Conservation (phyloP, 1,284 basidiomycete genomes). For the Pseudozyma tsukubaensis region DNA sequence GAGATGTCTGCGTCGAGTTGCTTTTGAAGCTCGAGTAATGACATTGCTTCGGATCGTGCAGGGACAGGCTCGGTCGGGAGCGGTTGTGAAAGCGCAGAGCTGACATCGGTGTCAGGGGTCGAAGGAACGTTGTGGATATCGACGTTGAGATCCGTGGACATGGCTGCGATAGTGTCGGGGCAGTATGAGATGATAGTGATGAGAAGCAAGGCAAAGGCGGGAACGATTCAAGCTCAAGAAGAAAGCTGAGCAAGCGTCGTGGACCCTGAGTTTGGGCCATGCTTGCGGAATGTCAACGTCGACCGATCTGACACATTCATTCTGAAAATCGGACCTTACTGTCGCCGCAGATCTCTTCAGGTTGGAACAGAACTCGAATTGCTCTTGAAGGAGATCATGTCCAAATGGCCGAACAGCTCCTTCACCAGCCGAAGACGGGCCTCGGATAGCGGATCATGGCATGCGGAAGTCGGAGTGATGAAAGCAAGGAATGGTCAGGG, state of each 20-base stretch:
- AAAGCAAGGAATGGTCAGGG: slow-evolving; percentile 10
- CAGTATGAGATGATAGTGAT: not conserved
- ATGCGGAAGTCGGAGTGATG: slow-evolving; percentile 3
- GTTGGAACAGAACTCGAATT: no score
- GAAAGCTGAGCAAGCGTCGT: slow-evolving; percentile 13
- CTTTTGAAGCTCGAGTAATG: slow-evolving; percentile 30
- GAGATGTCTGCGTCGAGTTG: slow-evolving; percentile 44
- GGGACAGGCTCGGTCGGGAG: slow-evolving; percentile 21
- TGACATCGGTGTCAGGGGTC: slow-evolving; percentile 27
- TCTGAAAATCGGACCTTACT: no score
- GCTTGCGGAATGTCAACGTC: not conserved
- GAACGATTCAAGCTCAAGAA: not conserved
- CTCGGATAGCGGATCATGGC: slow-evolving; percentile 1
- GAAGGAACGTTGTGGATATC: slow-evolving; percentile 30
- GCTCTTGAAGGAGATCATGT: no score
- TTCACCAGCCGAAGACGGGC: not conserved
- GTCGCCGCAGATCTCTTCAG: no score
- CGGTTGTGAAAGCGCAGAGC: slow-evolving; percentile 21
- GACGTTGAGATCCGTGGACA: slow-evolving; percentile 38
- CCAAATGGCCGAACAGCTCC: not conserved
- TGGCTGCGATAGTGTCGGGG: slow-evolving; percentile 2
- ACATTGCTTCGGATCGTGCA: slow-evolving; percentile 39
- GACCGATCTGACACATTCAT: not conserved
- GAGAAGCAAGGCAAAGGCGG: not conserved
- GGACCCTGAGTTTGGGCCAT: slow-evolving; percentile 15